A percentile compares a stretch with the other conserved stretches of the same genome.
Conservation (phyloP, 352 stramenopile genomes). For the Phytopythium helicoides region DNA sequence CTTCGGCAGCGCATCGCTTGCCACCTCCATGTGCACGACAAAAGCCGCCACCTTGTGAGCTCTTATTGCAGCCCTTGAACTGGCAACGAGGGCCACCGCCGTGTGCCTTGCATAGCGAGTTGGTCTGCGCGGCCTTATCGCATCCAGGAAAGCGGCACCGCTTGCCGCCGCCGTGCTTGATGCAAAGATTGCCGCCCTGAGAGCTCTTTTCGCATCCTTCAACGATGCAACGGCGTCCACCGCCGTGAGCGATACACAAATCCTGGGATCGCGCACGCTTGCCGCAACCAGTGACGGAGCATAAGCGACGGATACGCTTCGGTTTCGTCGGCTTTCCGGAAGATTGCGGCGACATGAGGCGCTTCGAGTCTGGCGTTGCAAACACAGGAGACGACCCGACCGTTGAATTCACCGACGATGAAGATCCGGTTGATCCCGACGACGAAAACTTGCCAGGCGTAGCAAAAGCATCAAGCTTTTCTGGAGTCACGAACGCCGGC, state of each 20-base stretch:
- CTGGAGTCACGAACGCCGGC: conserved; percentile 5
- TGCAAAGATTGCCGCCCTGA: conserved; percentile 82
- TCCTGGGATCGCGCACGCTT: conserved; percentile 87
- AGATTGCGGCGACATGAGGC: background rate
- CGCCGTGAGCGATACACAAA: conserved; percentile 84
- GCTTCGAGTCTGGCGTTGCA: background rate
- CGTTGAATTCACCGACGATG: conserved; percentile 21
- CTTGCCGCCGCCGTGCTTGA: conserved; percentile 83
- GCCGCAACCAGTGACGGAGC: conserved; percentile 72
- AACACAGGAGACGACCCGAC: conserved; percentile 15
- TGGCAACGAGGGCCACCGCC: conserved; percentile 81
- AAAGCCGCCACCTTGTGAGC: conserved; percentile 75
- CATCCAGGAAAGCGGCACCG: conserved; percentile 76
- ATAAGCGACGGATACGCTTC: conserved; percentile 52
- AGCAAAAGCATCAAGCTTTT: conserved; percentile 12
- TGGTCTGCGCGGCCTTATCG: conserved; percentile 79
- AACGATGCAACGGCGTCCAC: conserved; percentile 71
- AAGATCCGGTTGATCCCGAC: conserved; percentile 19
- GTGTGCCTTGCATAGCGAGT: conserved; percentile 87
- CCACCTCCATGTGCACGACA: conserved; percentile 85
- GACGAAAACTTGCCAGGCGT: no score
- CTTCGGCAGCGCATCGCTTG: conserved; percentile 83
- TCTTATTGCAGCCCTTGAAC: conserved; percentile 56
- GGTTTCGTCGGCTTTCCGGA: conserved; percentile 13
- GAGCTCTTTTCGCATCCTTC: conserved; percentile 81